Evolutionary conservation across 2,329 filamentous ascomycete species (phyloP).

Genomic region (Fusarium palustre): DNA sequence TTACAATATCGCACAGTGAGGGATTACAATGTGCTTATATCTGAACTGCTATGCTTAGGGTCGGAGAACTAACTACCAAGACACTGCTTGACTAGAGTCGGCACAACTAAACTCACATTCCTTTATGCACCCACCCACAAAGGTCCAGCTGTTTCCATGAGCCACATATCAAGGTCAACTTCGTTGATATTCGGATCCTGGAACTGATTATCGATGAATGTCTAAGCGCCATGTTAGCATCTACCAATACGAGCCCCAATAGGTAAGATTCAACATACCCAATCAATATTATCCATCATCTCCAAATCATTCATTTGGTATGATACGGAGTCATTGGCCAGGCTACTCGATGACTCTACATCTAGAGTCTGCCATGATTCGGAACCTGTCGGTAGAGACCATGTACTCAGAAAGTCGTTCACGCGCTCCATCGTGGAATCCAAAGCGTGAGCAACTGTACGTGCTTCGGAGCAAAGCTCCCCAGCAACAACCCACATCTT

Average conservation of each 20-base stretch:
- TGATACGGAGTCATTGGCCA: background rate
- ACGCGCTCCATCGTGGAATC: conserved; percentile 35
- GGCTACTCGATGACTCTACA: fast-evolving
- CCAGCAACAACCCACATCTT: conserved; percentile 37
- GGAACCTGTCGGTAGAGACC: fast-evolving
- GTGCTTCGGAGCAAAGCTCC: conserved; percentile 28
- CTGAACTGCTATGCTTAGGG: no score
- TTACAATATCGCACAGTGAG: background rate
- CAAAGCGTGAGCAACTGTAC: conserved; percentile 37
- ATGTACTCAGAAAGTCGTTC: background rate
- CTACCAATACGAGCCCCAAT: background rate
- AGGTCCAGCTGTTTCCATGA: conserved; percentile 14
- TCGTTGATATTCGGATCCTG: conserved; percentile 12
- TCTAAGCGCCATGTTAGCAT: background rate
- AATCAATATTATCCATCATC: conserved; percentile 35
- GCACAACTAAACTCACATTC: fast-evolving
- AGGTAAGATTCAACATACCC: conserved; percentile 24
- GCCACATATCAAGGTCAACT: conserved; percentile 31
- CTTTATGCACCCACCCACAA: background rate
- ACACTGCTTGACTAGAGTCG: background rate
- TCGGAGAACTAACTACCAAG: no score
- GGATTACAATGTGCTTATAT: no score
- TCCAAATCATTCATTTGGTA: conserved; percentile 17
- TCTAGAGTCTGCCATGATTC: background rate
- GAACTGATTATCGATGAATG: conserved; percentile 28